Conservation (phyloP, 2,329 filamentous ascomycete genomes). For the Immersiporthe knoxdaviesiana region DNA sequence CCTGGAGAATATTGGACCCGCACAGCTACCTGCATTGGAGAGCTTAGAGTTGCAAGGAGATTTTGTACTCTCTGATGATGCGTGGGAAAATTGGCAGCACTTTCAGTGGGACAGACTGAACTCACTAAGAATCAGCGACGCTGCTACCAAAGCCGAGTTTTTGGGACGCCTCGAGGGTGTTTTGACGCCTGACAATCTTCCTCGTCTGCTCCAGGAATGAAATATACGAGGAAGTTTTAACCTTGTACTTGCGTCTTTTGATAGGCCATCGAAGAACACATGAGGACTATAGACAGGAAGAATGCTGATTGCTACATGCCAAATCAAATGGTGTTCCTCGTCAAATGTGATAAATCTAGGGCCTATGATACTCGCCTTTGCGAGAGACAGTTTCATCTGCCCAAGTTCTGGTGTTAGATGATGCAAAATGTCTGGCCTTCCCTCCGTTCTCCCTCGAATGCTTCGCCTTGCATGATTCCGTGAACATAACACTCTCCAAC, state of each 20-base stretch:
- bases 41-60: background rate
- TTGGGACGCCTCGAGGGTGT: background rate
- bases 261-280: background rate
- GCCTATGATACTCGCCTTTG: background rate
- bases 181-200: background rate
- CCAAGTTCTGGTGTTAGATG: background rate
- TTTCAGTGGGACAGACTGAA: background rate
- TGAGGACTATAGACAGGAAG: background rate
- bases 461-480: background rate
- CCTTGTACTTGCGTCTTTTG: background rate
- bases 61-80: background rate
- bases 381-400: background rate
- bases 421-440: background rate
- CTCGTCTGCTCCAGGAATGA: background rate
- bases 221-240: background rate
- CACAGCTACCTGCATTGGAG: background rate
- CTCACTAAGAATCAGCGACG: background rate
- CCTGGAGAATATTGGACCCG: background rate
- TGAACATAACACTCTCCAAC: conserved; percentile 4
- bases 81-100: background rate
- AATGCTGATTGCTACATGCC: background rate
- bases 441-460: background rate
- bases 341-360: background rate
- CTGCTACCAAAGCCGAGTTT: background rate
- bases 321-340: background rate